Percentiles rank a stretch among this genome's conserved stretches.
Conservation (phyloP, 1,284 basidiomycete genomes). For the Polyporus tsugae region DNA sequence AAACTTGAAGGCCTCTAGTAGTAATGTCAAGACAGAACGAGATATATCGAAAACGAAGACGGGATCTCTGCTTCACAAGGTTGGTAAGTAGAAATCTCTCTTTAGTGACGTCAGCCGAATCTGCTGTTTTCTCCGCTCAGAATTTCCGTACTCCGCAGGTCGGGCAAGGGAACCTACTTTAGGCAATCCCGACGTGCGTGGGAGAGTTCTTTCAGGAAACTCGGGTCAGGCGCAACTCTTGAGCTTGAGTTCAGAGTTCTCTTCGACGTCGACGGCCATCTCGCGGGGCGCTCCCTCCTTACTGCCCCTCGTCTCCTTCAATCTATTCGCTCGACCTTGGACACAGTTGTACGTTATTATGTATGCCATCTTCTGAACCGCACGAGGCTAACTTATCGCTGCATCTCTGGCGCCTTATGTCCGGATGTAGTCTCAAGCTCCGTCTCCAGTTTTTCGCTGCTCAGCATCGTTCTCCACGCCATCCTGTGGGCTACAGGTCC, state of each 20-base stretch:
- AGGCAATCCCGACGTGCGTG: constrained; percentile 9
- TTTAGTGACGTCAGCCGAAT: no score
- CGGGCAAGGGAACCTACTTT: no score
- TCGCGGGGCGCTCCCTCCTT: no score
- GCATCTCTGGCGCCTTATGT: background rate
- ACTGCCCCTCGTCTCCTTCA: no score
- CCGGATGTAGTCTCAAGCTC: background rate
- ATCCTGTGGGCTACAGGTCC: background rate
- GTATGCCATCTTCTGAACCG: background rate
- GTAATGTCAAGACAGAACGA: no score
- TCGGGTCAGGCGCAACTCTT: no score
- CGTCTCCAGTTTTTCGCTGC: background rate
- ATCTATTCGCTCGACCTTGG: background rate
- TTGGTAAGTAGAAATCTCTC: no score
- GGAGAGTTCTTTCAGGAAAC: background rate
- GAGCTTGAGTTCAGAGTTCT: no score
- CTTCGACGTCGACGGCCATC: no score
- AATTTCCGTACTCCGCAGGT: background rate
- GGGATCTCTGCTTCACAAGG: no score
- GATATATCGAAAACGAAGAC: no score
- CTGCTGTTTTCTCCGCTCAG: background rate
- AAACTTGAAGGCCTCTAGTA: no score
- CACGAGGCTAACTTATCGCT: constrained; percentile 12
- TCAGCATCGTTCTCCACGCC: background rate
- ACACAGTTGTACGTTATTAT: constrained; percentile 2